Evolutionary conservation across 1,284 basidiomycete genomes (phyloP).

Genomic region (Tausonia pullulans): DNA sequence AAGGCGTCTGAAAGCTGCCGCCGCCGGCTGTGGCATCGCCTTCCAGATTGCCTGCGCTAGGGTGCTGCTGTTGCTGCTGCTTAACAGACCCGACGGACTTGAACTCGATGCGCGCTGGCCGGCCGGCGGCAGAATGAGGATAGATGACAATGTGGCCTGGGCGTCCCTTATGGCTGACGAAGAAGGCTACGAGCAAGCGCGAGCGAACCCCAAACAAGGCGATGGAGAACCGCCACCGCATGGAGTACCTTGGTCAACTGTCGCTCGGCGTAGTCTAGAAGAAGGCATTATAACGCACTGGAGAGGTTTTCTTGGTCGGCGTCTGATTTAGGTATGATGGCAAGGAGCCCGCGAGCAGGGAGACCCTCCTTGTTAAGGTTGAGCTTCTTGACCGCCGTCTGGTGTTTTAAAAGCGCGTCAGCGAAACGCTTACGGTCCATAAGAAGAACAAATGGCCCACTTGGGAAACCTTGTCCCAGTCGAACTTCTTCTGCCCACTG

Average conservation of each 20-base stretch:
- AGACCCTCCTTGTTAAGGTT: constrained; percentile 19
- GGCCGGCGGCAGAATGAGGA: background rate
- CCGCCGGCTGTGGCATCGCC: no score
- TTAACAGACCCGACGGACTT: constrained; percentile 18
- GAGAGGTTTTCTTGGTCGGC: constrained; percentile 19
- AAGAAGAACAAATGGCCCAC: constrained; percentile 7
- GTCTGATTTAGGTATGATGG: constrained; percentile 13
- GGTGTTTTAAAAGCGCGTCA: background rate
- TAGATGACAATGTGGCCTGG: constrained; percentile 25
- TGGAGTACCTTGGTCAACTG: no score
- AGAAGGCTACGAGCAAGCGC: constrained; percentile 20
- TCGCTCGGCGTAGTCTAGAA: no score
- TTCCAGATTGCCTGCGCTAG: no score
- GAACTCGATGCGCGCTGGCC: constrained; percentile 20
- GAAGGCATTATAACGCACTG: constrained; percentile 16
- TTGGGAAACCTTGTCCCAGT: constrained; percentile 19
- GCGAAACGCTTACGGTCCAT: no score
- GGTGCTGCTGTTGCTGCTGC: no score
- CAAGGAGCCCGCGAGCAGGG: constrained; percentile 17
- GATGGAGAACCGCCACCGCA: no score
- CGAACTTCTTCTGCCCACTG: constrained; percentile 21
- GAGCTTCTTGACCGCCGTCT: constrained; percentile 20
- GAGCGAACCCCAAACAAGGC: no score
- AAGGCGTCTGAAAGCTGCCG: no score
- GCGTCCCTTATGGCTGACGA: constrained; percentile 22